Evolutionary conservation across 1,139 yeast genomes (phyloP), one percentile per base, ranked within the genome.

Genomic region (Lodderomyces beijingensis): DNA sequence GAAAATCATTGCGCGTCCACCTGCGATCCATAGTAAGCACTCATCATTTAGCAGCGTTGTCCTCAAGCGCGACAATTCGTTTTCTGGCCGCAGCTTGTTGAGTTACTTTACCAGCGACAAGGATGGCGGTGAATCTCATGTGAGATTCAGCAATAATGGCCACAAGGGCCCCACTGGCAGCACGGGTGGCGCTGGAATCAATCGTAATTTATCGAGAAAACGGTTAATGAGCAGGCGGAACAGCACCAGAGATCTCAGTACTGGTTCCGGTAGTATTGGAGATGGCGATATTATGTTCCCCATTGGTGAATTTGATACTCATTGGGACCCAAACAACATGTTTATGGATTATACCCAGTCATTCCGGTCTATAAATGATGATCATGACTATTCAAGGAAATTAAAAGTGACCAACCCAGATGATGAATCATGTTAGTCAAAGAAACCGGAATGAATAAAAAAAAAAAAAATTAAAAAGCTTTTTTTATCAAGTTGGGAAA

Each of bases 381-480:
- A 83, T 41, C 63, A 69, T 38, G 93, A 84, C 52, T 84, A 84
- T 53, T 76, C 86, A 5, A 64, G 94, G 38, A 70, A 78, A 42
- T 61, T 85, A 37, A 69, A 81, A 35, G 79, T 84, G 21, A 73
- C 82, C n/a, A 84, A 84, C 55, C 86, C 85, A 2, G 25, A 23
- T 12, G n/a, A 6, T 10, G 7, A 19, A 19, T n/a, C n/a, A n/a
- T n/a, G n/a, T n/a, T n/a, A n/a, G n/a, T n/a, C n/a, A n/a, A n/a
- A n/a, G n/a, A n/a, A n/a, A n/a, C n/a, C n/a, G n/a, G n/a, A n/a
- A n/a, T n/a, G n/a, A n/a, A n/a, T n/a, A n/a, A n/a, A n/a, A n/a
- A n/a, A n/a, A n/a, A n/a, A n/a, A n/a, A n/a, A n/a, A n/a, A n/a
- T n/a, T n/a, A n/a, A n/a, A n/a, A n/a, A n/a, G n/a, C n/a, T n/a